Conservation (phyloP, 2,329 filamentous ascomycete genomes). For the Cercospora janseana region DNA sequence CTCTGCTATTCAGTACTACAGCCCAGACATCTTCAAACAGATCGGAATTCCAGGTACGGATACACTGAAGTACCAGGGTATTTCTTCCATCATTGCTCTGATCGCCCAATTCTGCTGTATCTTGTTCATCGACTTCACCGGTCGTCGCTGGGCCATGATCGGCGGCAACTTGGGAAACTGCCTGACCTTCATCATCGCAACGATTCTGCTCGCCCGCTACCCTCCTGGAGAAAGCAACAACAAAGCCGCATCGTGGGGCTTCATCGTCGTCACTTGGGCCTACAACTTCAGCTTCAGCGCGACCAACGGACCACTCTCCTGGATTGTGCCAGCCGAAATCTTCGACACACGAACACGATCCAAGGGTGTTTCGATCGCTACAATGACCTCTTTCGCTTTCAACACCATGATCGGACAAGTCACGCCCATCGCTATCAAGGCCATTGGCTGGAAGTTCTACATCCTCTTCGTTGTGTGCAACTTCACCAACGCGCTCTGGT, state of each 20-base stretch:
- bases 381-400: conserved; percentile 69
- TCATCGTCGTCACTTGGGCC: conserved; percentile 74
- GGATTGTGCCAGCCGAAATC: conserved; percentile 43
- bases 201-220: conserved; percentile 57
- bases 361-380: conserved; percentile 72
- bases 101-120: conserved; percentile 68
- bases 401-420: conserved; percentile 73
- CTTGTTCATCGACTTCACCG: conserved; percentile 65
- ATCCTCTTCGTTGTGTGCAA: conserved; percentile 67
- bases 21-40: conserved; percentile 52
- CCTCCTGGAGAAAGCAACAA: conserved; percentile 56
- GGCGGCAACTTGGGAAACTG: conserved; percentile 69
- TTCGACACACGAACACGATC: conserved; percentile 70
- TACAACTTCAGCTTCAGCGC: conserved; percentile 76
- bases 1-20: conserved; percentile 73
- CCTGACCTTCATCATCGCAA: conserved; percentile 69
- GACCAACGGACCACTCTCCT: conserved; percentile 66
- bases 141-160: conserved; percentile 71
- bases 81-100: conserved; percentile 68
- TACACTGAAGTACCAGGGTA: conserved; percentile 72
- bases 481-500: conserved; percentile 65
- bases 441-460: conserved; percentile 58
- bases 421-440: conserved; percentile 59
- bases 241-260: conserved; percentile 64
- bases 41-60: conserved; percentile 66